These are phyloP conservation scores for Globisporangium polare DNA, from an alignment of 352 stramenopile species.

Conservation along the genomic window DNA sequence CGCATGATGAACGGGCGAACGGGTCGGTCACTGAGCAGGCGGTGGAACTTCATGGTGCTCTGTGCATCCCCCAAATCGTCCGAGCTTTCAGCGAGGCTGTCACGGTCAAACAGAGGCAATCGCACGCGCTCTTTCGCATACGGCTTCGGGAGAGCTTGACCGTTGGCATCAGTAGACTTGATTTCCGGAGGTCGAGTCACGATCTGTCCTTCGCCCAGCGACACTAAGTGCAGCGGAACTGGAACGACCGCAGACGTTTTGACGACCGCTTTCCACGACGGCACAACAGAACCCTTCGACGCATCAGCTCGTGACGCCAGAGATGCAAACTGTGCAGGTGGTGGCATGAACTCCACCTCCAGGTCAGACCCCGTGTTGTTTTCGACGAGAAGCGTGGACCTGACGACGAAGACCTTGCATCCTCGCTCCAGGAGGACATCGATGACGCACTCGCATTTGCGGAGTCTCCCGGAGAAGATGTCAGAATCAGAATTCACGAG, in stretches of 20 bases:
- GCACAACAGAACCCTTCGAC: slow-evolving; percentile 34
- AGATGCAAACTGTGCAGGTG: slow-evolving; percentile 36
- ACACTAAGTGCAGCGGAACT: slow-evolving; percentile 71
- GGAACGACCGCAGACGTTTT: slow-evolving; percentile 55
- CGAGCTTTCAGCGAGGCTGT: slow-evolving; percentile 8
- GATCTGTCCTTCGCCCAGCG: slow-evolving; percentile 65
- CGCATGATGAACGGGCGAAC: slow-evolving; percentile 82
- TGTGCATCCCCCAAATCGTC: slow-evolving; percentile 31
- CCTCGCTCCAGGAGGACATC: slow-evolving; percentile 81
- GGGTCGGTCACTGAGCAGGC: slow-evolving; percentile 66
- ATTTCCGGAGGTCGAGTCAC: slow-evolving; percentile 69
- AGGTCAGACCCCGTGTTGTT: slow-evolving; percentile 83
- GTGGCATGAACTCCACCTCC: slow-evolving; percentile 81
- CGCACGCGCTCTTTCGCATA: slow-evolving; percentile 77
- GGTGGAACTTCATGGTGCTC: slow-evolving; percentile 74
- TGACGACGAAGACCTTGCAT: slow-evolving; percentile 87
- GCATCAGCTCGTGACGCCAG: slow-evolving; percentile 26
- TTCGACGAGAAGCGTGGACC: slow-evolving; percentile 72
- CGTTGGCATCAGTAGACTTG: slow-evolving; percentile 21
- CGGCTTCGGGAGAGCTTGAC: slow-evolving; percentile 38
- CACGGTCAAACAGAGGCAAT: slow-evolving; percentile 62
- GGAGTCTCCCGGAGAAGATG: slow-evolving; percentile 32
- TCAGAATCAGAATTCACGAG: slow-evolving; percentile 65
- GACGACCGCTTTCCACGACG: slow-evolving; percentile 69
- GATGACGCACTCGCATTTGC: slow-evolving; percentile 84